Evolutionary conservation across 257 asterid species (phyloP).

Genomic region (Salvia splendens): DNA sequence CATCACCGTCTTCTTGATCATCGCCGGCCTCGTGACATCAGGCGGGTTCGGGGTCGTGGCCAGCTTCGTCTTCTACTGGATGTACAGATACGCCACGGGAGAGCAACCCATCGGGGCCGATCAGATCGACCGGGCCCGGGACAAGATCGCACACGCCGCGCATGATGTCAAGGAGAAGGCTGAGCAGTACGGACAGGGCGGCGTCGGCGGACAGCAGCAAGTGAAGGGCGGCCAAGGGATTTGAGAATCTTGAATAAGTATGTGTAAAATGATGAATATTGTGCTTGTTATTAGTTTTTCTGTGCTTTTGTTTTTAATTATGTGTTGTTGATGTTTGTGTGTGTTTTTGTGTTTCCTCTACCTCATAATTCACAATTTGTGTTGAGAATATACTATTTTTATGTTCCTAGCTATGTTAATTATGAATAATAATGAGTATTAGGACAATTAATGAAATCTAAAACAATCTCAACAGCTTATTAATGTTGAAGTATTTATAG

Average conservation of each 20-base stretch:
- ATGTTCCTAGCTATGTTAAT: too few species aligned
- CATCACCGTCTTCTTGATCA: conserved; percentile 51
- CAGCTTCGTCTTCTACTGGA: conserved; percentile 86
- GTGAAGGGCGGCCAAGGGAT: conserved; percentile 31
- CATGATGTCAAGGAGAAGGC: conserved; percentile 66
- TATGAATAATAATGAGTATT: too few species aligned
- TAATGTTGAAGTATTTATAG: too few species aligned
- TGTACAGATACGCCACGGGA: conserved; percentile 78
- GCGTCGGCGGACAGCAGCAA: conserved; percentile 42
- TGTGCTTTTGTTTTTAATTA: too few species aligned
- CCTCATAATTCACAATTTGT: too few species aligned
- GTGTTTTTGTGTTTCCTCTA: too few species aligned
- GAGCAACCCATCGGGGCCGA: conserved; percentile 87
- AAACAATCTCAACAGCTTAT: too few species aligned
- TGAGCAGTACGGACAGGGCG: conserved; percentile 35
- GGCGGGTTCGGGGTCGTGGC: conserved; percentile 78
- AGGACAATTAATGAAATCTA: too few species aligned
- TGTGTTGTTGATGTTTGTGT: too few species aligned
- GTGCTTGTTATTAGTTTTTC: too few species aligned
- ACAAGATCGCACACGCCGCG: conserved; percentile 58
- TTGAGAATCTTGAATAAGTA: background rate
- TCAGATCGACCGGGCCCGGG: conserved; percentile 65
- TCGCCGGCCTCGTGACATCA: conserved; percentile 63
- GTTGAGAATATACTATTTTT: too few species aligned
- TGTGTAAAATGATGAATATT: too few species aligned